A percentile compares a stretch with the other conserved stretches of the same genome.
These are phyloP conservation scores for Coprinellus micaceus DNA, from an alignment of 768 basidiomycete genomes.

Conservation along the genomic window DNA sequence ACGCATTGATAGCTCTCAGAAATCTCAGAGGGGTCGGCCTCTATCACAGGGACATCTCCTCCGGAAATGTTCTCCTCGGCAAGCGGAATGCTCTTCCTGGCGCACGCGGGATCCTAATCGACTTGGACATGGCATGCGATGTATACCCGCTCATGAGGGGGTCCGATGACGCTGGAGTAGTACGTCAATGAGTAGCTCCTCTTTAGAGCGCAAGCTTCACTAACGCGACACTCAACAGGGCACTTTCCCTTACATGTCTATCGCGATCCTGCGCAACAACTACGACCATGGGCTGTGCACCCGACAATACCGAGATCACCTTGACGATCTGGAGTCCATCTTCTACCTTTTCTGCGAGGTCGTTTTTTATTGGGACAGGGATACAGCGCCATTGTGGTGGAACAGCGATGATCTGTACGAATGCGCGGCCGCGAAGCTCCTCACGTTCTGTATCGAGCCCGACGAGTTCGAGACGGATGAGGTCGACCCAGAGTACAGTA, in stretches of 20 bases:
- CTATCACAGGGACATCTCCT: slow-evolving; percentile 14
- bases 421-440: too few species aligned
- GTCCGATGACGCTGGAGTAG: background rate
- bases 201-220: background rate
- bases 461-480: background rate
- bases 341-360: background rate
- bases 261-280: background rate
- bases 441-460: too few species aligned
- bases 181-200: background rate
- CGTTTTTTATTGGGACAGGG: background rate
- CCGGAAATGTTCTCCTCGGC: slow-evolving; percentile 12
- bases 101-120: slow-evolving; percentile 12
- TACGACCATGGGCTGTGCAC: too few species aligned
- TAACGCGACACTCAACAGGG: background rate
- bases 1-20: background rate
- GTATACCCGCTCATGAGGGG: background rate
- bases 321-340: slow-evolving; percentile 9
- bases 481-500: background rate
- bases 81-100: background rate
- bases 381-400: background rate
- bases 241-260: background rate
- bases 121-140: slow-evolving; percentile 12
- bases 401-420: background rate
- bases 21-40: background rate
- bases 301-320: background rate